Evolutionary conservation across 768 basidiomycete species (phyloP).

Genomic region (Tubosaeta brunneosetosa): DNA sequence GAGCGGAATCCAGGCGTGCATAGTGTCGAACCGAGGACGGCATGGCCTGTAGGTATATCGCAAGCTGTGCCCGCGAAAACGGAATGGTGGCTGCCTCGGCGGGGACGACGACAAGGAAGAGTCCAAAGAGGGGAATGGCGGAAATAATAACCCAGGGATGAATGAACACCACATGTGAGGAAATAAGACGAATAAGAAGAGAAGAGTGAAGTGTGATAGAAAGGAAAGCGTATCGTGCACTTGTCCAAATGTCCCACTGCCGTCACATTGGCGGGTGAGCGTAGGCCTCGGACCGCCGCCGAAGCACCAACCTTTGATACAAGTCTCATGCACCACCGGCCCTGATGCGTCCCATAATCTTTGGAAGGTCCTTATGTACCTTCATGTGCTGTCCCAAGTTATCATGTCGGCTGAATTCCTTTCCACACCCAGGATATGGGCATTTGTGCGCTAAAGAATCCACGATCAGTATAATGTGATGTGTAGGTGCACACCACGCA

Average conservation of each 20-base stretch:
- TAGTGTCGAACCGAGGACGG: slow-evolving; percentile 17
- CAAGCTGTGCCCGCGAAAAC: slow-evolving; percentile 4
- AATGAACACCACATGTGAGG: slow-evolving; percentile 22
- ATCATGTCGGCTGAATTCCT: slow-evolving; percentile 83
- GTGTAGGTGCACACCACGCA: slow-evolving; percentile 35
- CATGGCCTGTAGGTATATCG: slow-evolving; percentile 22
- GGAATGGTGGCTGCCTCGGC: slow-evolving; percentile 15
- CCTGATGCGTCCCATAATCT: slow-evolving; percentile 23
- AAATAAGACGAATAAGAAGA: slow-evolving; percentile 23
- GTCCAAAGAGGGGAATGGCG: slow-evolving; percentile 19
- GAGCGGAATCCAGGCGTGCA: slow-evolving; percentile 17
- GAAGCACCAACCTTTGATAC: slow-evolving; percentile 16
- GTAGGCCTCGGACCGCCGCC: slow-evolving; percentile 21
- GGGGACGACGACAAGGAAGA: slow-evolving; percentile 6
- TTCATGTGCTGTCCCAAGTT: slow-evolving; percentile 88
- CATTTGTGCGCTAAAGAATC: slow-evolving; percentile 65
- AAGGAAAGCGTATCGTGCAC: slow-evolving; percentile 24
- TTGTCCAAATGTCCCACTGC: slow-evolving; percentile 25
- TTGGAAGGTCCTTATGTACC: slow-evolving; percentile 53
- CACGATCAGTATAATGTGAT: slow-evolving; percentile 10
- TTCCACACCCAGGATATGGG: slow-evolving; percentile 72
- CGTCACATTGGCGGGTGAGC: slow-evolving; percentile 15
- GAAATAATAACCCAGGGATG: slow-evolving; percentile 16
- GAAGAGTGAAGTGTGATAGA: slow-evolving; percentile 10
- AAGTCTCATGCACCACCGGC: slow-evolving; percentile 17